Evolutionary conservation across 495 filamentous ascomycete genomes (phyloP), one percentile per base, ranked within the genome.

Genomic region (Penicillium diatomitis): DNA sequence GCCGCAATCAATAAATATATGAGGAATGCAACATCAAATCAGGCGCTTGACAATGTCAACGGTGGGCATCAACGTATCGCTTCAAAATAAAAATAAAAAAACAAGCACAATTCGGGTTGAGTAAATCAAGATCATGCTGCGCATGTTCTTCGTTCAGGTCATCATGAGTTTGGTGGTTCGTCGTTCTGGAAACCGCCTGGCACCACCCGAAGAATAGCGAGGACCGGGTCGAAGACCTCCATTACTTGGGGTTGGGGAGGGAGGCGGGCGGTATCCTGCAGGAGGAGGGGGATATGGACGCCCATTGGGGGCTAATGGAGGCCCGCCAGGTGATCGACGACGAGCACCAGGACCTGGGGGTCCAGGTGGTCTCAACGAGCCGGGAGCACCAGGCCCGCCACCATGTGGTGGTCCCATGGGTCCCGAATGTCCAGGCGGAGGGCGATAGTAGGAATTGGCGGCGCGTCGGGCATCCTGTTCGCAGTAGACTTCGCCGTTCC

Each of bases 111-210:
- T 11, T 30, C 36, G 34, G 6, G 27, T 35, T 38, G 20, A 20
- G 20, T 20, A 20, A 20, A 20, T 20, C 20, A 20, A 20, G 20
- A 20, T 20, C 20, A 20, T 20, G 20, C 20, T 20, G 20, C 20
- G 20, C 20, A 40, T 6, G 29, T 20, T 9, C 38, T 8, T 8
- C 6, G 30, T 53, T 77, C 69, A 86, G 81, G 90, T 86, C 84
- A 92, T 92, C 75, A 91, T 91, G 57, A 95, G 64, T 67, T 79
- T 78, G 48, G 89, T 95, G 60, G 84, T 91, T 50, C 89, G 72
- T 63, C 90, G 82, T 71, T 92, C 86, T 4, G 76, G 74, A 61
- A 76, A 77, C 11, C 75, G 78, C 60, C 63, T 68, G 46, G 61
- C 67, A 48, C 59, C 61, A 48, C 49, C 54, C 41, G 58, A 54